Evolutionary conservation across 2,329 filamentous ascomycete species (phyloP), one percentile per base, ranked within the genome.

Genomic region (Aspergillus unguis): DNA sequence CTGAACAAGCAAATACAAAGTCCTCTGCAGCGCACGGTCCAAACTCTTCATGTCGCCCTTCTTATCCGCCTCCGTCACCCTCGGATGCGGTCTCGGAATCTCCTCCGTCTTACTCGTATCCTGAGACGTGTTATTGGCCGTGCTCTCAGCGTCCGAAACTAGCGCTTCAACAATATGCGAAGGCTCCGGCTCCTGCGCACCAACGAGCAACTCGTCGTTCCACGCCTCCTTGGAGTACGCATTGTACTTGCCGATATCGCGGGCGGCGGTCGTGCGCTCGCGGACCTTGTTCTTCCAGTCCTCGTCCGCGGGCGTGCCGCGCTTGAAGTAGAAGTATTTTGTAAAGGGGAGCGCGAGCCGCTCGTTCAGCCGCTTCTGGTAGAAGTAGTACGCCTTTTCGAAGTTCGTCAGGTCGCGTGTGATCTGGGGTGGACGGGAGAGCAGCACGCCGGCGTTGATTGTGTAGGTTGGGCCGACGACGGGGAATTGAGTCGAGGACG

Each of bases 291-390:
- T 81, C 71, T 92, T 89, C 90, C 91, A 97, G 75, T 96, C 92
- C 46, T 90, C 78, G 60, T 92, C 88, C 6, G 84, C 80, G 1
- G 91, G 86, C 8, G 92, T 95, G 67, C 90, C 89, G 62, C 85
- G 85, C 78, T 95, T 95, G 82, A 92, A 95, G 81, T 95, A 99
- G 76, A 97, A 94, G 70, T 88, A 88, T 61, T 88, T 85, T 52
- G 88, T 88, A 72, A 97, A 99, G 1, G 92, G 89, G 4, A 94
- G 81, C 23, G 86, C 85, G 48, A 96, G 81, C 40, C 94, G 88
- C 79, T 99, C 94, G 73, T 97, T 96, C 55, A 99, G 81, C 10
- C 94, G 90, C 65, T 92, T 92, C 77, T 99, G 94, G 77, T 99
- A 99, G 71, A 99, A 91, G 79, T 87, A 96, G 76, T 87, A 97